phyloP scores from a whole-genome alignment of 2,329 filamentous ascomycete genomes.

The Exophiala sp. region DNA sequence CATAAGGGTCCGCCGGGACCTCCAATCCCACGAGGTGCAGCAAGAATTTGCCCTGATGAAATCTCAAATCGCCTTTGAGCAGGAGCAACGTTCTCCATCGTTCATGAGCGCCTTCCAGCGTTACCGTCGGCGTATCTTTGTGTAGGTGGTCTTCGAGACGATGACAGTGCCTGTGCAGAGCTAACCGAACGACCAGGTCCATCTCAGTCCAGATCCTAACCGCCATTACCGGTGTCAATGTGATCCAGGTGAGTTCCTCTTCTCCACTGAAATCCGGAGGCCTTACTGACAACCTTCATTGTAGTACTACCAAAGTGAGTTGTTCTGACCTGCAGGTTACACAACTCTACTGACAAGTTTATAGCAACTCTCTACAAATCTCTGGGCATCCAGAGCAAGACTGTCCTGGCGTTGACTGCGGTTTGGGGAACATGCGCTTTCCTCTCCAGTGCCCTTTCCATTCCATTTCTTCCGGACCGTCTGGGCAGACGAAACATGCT shows the following conservation, averaged over 20 bases:
- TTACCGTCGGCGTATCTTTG: slow-evolving; percentile 65
- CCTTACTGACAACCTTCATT: background rate
- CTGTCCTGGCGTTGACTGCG: slow-evolving; percentile 65
- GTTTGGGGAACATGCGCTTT: slow-evolving; percentile 92
- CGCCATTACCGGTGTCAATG: slow-evolving; percentile 83
- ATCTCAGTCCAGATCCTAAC: slow-evolving; percentile 77
- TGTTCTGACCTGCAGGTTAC: background rate
- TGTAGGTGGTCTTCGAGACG: slow-evolving; percentile 23
- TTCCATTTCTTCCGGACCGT: slow-evolving; percentile 52
- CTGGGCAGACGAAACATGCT: slow-evolving; percentile 58
- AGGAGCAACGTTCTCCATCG: slow-evolving; percentile 52
- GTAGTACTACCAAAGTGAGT: slow-evolving; percentile 60
- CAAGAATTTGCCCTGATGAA: slow-evolving; percentile 78
- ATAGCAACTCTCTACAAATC: slow-evolving; percentile 67
- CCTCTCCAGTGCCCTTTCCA: slow-evolving; percentile 65
- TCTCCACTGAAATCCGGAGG: background rate
- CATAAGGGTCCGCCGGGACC: slow-evolving; percentile 68
- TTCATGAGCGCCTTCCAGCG: slow-evolving; percentile 56
- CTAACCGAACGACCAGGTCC: slow-evolving; percentile 38
- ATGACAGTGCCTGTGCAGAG: background rate
- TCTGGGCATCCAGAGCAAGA: slow-evolving; percentile 44
- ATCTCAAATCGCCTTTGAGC: slow-evolving; percentile 84
- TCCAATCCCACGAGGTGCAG: slow-evolving; percentile 71
- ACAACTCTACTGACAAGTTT: slow-evolving; percentile 36
- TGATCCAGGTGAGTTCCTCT: slow-evolving; percentile 60